Evolutionary conservation across 2,329 filamentous ascomycete genomes (phyloP).

Genomic region (Sclerotinia spermophila): DNA sequence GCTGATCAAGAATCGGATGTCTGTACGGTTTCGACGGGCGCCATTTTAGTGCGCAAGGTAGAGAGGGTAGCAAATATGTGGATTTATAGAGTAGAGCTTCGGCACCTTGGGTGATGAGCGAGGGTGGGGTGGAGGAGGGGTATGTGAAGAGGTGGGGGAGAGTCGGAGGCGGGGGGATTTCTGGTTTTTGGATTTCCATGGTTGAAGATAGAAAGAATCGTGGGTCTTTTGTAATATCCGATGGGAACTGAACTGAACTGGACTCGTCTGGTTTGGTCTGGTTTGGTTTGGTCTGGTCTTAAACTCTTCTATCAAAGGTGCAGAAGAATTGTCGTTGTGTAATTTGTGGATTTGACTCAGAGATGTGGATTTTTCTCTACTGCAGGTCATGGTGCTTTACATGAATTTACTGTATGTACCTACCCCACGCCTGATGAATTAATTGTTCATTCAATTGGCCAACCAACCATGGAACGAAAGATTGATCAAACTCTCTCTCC

Average conservation of each 20-base stretch:
- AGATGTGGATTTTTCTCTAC: conserved; percentile 7
- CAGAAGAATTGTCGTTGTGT: neutral
- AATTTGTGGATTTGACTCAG: conserved; percentile 5
- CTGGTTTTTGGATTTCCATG: neutral
- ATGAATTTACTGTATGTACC: conserved; percentile 3
- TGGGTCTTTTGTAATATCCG: neutral
- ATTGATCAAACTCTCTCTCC: neutral
- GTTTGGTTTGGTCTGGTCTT: neutral
- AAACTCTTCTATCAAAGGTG: neutral
- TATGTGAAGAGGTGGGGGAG: conserved; percentile 40
- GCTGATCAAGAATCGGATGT: conserved; percentile 82
- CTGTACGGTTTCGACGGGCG: conserved; percentile 88
- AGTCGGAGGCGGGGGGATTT: conserved; percentile 13
- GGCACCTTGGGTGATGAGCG: conserved; percentile 85
- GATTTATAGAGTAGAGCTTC: conserved; percentile 93
- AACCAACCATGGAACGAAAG: neutral
- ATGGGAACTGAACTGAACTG: neutral
- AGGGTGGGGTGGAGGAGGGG: conserved; percentile 56
- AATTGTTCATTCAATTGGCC: neutral
- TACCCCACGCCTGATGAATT: neutral
- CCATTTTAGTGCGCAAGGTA: conserved; percentile 81
- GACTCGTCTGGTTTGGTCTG: neutral
- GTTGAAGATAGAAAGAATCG: neutral
- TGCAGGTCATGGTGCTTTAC: conserved; percentile 13
- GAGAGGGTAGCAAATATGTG: conserved; percentile 65